Evolutionary conservation across 257 asterid genomes (phyloP).

Genomic region (Nicotiana obtusifolia): DNA sequence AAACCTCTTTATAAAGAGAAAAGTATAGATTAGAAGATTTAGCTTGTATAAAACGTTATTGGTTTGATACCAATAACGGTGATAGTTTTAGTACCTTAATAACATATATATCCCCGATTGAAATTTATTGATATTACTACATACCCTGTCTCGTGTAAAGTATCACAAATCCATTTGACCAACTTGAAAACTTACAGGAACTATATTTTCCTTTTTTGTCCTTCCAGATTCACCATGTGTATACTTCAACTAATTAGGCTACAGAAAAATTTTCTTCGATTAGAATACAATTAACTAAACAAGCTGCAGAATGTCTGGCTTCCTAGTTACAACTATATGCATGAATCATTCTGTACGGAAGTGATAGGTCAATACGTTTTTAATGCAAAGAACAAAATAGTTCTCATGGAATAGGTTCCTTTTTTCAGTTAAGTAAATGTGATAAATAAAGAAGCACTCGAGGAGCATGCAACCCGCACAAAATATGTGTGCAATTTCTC

Average conservation of each 20-base stretch:
- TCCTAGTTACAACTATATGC: neutral
- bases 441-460: neutral
- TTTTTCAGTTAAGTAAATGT: neutral
- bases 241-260: neutral
- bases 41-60: neutral
- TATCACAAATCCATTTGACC: neutral
- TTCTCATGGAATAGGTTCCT: neutral
- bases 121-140: too few species aligned
- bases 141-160: too few species aligned
- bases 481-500: neutral
- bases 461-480: neutral
- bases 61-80: neutral
- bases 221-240: neutral
- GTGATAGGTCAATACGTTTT: neutral
- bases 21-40: neutral
- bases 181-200: neutral
- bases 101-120: neutral
- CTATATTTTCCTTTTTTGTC: neutral
- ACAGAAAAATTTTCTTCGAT: neutral
- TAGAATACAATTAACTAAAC: neutral
- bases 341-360: neutral
- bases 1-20: neutral
- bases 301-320: neutral
- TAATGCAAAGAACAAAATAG: neutral
- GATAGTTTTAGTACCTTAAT: neutral